phyloP scores from a whole-genome alignment of 441 rosid species.

The Mallotus japonicus region DNA sequence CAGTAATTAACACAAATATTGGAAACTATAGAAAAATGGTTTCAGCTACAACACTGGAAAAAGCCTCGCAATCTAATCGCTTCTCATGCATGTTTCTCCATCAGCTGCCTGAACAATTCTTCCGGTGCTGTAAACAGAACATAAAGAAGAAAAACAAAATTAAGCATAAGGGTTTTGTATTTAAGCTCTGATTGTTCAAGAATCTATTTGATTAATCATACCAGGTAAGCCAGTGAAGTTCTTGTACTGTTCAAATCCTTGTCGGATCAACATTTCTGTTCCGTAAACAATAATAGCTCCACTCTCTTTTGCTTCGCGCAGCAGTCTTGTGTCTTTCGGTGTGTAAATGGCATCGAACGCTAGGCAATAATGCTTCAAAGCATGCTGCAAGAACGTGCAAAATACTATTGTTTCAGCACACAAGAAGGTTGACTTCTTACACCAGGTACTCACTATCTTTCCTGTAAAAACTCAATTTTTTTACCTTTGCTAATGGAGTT shows the following conservation, averaged over 20 bases:
- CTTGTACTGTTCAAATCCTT: constrained; percentile 50
- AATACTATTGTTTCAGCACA: too few relatives aligned
- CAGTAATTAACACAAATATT: background rate
- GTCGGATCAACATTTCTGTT: constrained; percentile 54
- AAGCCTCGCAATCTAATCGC: background rate
- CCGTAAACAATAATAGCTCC: constrained; percentile 48
- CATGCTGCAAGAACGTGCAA: constrained; percentile 25
- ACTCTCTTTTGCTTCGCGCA: constrained; percentile 41
- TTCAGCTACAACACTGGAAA: background rate
- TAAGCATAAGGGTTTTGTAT: background rate
- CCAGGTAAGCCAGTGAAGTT: constrained; percentile 56
- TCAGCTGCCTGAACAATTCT: constrained; percentile 44
- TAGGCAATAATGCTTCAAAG: constrained; percentile 39
- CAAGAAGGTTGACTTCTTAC: too few relatives aligned
- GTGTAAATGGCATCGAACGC: constrained; percentile 54
- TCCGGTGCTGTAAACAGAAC: constrained; percentile 41
- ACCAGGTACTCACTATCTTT: too few relatives aligned
- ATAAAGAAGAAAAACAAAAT: background rate
- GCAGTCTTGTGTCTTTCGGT: constrained; percentile 47
- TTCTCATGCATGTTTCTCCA: constrained; percentile 43
- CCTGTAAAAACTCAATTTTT: too few relatives aligned
- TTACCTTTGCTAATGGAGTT: constrained; percentile 50
- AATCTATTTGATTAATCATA: constrained; percentile 14
- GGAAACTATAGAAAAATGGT: background rate
- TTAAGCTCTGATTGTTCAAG: too few relatives aligned